phyloP scores from a whole-genome alignment of 2,329 filamentous ascomycete species.

The Trichophyton equinum region DNA sequence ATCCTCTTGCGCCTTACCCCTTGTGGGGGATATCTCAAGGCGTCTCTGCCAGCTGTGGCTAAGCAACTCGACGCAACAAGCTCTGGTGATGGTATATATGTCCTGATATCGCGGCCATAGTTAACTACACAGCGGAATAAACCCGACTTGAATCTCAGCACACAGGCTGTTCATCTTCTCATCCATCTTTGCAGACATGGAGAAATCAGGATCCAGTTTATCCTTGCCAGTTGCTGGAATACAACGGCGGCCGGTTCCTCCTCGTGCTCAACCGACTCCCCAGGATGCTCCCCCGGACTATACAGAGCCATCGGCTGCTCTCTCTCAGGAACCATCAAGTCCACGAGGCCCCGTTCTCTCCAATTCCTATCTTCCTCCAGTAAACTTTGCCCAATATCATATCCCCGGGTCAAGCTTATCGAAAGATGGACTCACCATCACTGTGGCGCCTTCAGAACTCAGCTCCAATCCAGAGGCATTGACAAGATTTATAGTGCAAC shows the following conservation, averaged over 20 bases:
- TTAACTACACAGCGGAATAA: background rate
- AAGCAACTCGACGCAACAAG: background rate
- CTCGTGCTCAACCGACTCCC: background rate
- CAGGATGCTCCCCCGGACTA: slow-evolving; percentile 2
- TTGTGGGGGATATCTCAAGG: background rate
- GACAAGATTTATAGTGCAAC: slow-evolving; percentile 18
- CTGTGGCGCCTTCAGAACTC: slow-evolving; percentile 16
- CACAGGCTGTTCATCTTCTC: background rate
- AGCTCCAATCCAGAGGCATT: slow-evolving; percentile 15
- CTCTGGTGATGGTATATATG: background rate
- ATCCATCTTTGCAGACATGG: background rate
- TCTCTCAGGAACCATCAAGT: background rate
- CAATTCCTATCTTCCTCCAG: slow-evolving; percentile 12
- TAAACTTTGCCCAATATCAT: slow-evolving; percentile 19
- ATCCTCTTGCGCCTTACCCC: background rate
- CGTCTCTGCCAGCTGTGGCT: background rate
- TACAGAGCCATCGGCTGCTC: background rate
- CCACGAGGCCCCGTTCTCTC: background rate
- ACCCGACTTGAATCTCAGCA: background rate
- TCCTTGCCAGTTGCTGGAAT: background rate
- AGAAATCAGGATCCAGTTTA: background rate
- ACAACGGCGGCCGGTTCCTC: background rate
- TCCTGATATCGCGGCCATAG: background rate
- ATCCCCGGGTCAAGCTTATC: slow-evolving; percentile 17
- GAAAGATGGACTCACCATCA: slow-evolving; percentile 17